Evolutionary conservation across 139 green algal species (phyloP), one percentile per base, ranked within the genome.

Genomic region (Chlamydomonas eustigma): DNA sequence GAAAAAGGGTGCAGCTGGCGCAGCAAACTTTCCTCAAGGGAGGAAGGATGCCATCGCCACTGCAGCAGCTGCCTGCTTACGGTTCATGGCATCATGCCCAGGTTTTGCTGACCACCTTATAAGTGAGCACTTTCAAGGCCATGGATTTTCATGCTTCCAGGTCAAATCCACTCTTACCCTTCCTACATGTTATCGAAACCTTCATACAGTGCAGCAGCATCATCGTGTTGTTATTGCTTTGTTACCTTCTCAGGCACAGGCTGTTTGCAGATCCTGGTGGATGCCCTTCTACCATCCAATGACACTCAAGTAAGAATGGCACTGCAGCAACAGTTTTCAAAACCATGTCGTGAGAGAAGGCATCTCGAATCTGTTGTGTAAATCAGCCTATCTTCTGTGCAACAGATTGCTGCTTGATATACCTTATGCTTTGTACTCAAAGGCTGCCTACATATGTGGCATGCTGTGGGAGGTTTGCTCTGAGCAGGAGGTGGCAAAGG

Each of bases 401-500:
- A n/a, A n/a, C n/a, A n/a, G n/a, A n/a, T n/a, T n/a, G n/a, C n/a
- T n/a, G n/a, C n/a, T n/a, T n/a, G n/a, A n/a, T n/a, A n/a, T n/a
- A n/a, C n/a, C n/a, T n/a, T n/a, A n/a, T n/a, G n/a, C n/a, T n/a
- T n/a, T n/a, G n/a, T n/a, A n/a, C n/a, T n/a, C 78, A 77, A 72
- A 81, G 73, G 50, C 64, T 1, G 85, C 85, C n/a, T 89, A 76
- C 37, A 37, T 89, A 1, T 68, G 52, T 3, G 85, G 85, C 50
- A 80, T 85, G 6, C 30, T 85, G 50, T 89, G 85, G 85, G 81
- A 89, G 72, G 38, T 84, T 12, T 77, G 76, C 3, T 75, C 79
- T 38, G 80, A 84, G 22, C 33, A 51, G 1, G 28, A 50, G 28
- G 66, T 84, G 24, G 79, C 80, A 37, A 50, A 65, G 51, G 35